Evolutionary conservation across 208 protist species (phyloP).

Genomic region (Wallacemonas sp.): DNA sequence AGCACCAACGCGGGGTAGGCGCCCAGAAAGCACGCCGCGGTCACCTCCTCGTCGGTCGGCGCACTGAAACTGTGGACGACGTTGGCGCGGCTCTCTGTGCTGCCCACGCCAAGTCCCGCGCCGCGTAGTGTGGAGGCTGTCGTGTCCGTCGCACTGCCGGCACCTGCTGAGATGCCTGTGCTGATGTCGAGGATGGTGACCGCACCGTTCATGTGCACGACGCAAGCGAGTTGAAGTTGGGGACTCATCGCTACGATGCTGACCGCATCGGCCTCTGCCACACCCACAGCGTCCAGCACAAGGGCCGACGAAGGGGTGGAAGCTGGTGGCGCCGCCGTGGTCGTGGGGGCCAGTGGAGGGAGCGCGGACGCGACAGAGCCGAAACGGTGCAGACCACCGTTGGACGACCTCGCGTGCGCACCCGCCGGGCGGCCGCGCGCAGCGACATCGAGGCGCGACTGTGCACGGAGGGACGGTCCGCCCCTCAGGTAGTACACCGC

Average conservation of each 20-base stretch:
- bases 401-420: background rate
- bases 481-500: constrained; percentile 29
- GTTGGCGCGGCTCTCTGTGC: constrained; percentile 16
- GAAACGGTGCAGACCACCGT: background rate
- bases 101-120: background rate
- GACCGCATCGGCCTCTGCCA: constrained; percentile 70
- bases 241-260: constrained; percentile 59
- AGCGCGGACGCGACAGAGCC: background rate
- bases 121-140: background rate
- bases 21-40: constrained; percentile 58
- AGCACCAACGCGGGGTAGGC: constrained; percentile 74
- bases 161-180: background rate
- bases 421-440: background rate
- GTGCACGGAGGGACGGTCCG: background rate
- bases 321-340: background rate
- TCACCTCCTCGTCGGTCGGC: constrained; percentile 47
- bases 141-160: background rate
- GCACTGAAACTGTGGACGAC: constrained; percentile 49
- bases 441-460: background rate
- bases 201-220: constrained; percentile 70
- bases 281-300: constrained; percentile 3
- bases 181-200: constrained; percentile 59
- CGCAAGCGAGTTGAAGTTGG: constrained; percentile 53
- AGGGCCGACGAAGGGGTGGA: background rate
- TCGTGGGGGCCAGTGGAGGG: background rate